Conservation (phyloP, 2,329 filamentous ascomycete species). For the Colletotrichum sidae region DNA sequence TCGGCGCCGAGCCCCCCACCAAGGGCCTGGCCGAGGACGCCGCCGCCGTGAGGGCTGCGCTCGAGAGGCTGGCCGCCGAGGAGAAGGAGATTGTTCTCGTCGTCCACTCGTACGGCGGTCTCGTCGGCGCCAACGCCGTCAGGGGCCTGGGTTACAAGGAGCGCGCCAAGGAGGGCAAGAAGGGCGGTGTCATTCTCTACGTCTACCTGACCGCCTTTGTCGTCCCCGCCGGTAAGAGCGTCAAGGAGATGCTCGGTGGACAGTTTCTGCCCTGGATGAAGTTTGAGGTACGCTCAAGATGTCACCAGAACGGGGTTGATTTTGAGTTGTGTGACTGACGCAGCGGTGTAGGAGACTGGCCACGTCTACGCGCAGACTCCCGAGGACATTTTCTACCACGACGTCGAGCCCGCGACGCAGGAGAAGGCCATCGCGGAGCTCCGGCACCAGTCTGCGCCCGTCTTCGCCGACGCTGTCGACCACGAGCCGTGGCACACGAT, state of each 20-base stretch:
- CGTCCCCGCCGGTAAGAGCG: slow-evolving; percentile 41
- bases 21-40: slow-evolving; percentile 47
- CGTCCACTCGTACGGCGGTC: slow-evolving; percentile 57
- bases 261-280: slow-evolving; percentile 44
- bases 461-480: slow-evolving; percentile 40
- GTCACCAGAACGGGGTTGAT: neutral
- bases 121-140: slow-evolving; percentile 52
- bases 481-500: slow-evolving; percentile 45
- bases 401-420: slow-evolving; percentile 37
- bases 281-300: slow-evolving; percentile 36
- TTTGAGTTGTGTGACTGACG: too few relatives aligned
- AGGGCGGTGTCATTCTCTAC: slow-evolving; percentile 51
- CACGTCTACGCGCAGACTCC: slow-evolving; percentile 19
- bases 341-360: slow-evolving; percentile 3
- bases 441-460: slow-evolving; percentile 24
- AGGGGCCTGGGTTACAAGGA: slow-evolving; percentile 49
- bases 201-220: slow-evolving; percentile 51
- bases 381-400: slow-evolving; percentile 42
- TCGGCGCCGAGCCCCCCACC: slow-evolving; percentile 45
- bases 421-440: slow-evolving; percentile 34
- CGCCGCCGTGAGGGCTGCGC: slow-evolving; percentile 41
- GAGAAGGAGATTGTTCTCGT: slow-evolving; percentile 55
- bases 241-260: slow-evolving; percentile 41
- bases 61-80: slow-evolving; percentile 45
- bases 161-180: slow-evolving; percentile 45